Evolutionary conservation across 2,329 filamentous ascomycete genomes (phyloP).

Genomic region (Eurotiales sp.): DNA sequence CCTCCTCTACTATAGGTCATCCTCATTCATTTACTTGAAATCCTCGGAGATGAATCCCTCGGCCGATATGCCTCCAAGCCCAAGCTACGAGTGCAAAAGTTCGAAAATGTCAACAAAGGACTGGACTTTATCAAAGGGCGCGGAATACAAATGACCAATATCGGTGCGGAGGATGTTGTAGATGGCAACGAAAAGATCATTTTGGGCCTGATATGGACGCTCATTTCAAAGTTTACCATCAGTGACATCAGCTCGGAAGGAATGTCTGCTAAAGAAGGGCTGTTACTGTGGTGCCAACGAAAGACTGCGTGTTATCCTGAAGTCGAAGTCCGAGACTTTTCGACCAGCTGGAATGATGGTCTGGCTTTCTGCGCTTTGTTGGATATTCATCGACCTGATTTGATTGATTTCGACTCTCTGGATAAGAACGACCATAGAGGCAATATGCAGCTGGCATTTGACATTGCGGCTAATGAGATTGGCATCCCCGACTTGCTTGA

Average conservation of each 20-base stretch:
- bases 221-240: slow-evolving; percentile 97
- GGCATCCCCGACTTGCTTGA: slow-evolving; percentile 94
- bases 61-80: slow-evolving; percentile 95
- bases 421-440: slow-evolving; percentile 92
- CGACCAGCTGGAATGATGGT: slow-evolving; percentile 93
- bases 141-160: slow-evolving; percentile 96
- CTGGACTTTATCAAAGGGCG: slow-evolving; percentile 88
- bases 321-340: slow-evolving; percentile 93
- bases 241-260: slow-evolving; percentile 98
- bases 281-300: slow-evolving; percentile 94
- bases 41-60: slow-evolving; percentile 88
- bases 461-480: slow-evolving; percentile 93
- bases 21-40: slow-evolving; percentile 95
- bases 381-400: slow-evolving; percentile 92
- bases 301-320: slow-evolving; percentile 99
- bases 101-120: slow-evolving; percentile 96
- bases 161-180: slow-evolving; percentile 95
- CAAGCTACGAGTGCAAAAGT: slow-evolving; percentile 91
- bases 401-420: slow-evolving; percentile 93
- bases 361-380: slow-evolving; percentile 93
- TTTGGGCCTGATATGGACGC: slow-evolving; percentile 92
- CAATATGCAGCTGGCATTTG: slow-evolving; percentile 97
- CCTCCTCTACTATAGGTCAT: slow-evolving; percentile 80
- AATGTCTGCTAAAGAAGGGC: slow-evolving; percentile 92
- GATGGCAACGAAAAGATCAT: slow-evolving; percentile 98